Percentiles rank a stretch among this genome's conserved stretches.
These are phyloP conservation scores for Tetracentron sinense DNA, from an alignment of 164 flowering plant genomes.

Conservation along the genomic window DNA sequence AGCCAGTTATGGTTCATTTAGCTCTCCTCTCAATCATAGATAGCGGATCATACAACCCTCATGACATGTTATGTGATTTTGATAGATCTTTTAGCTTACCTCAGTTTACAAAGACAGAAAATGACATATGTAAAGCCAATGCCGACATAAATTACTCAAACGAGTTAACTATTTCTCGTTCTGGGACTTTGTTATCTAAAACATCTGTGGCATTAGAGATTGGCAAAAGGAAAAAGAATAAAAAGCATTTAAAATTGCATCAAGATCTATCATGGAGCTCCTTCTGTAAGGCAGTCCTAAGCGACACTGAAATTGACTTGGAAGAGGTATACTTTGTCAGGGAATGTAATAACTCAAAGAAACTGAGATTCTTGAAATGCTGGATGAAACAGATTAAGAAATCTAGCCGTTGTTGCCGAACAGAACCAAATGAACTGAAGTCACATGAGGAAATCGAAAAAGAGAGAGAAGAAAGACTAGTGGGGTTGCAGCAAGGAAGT, in stretches of 20 bases:
- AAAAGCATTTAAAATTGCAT: slow-evolving; percentile 20
- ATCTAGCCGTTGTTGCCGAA: slow-evolving; percentile 8
- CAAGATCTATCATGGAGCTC: slow-evolving; percentile 60
- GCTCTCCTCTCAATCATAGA: slow-evolving; percentile 53
- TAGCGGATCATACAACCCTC: slow-evolving; percentile 15
- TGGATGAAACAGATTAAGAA: slow-evolving; percentile 83
- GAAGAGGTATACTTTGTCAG: slow-evolving; percentile 51
- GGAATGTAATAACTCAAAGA: slow-evolving; percentile 47
- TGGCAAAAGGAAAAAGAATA: slow-evolving; percentile 29
- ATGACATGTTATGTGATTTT: background rate
- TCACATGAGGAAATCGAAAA: slow-evolving; percentile 13
- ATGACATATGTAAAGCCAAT: slow-evolving; percentile 9
- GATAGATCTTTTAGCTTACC: slow-evolving; percentile 13
- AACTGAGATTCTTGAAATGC: slow-evolving; percentile 74
- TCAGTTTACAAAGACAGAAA: slow-evolving; percentile 7
- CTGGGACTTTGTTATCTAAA: slow-evolving; percentile 14
- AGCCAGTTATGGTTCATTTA: slow-evolving; percentile 63
- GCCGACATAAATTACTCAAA: slow-evolving; percentile 13
- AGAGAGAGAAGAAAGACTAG: slow-evolving; percentile 27
- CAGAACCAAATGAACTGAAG: slow-evolving; percentile 13
- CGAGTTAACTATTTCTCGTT: slow-evolving; percentile 20
- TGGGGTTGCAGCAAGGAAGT: slow-evolving; percentile 29
- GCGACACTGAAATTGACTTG: slow-evolving; percentile 33
- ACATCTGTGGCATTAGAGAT: slow-evolving; percentile 6
- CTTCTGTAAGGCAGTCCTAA: slow-evolving; percentile 52